Conservation (phyloP, 192 early-diverging fungal species). For the Jimgerdemannia lactiflua region DNA sequence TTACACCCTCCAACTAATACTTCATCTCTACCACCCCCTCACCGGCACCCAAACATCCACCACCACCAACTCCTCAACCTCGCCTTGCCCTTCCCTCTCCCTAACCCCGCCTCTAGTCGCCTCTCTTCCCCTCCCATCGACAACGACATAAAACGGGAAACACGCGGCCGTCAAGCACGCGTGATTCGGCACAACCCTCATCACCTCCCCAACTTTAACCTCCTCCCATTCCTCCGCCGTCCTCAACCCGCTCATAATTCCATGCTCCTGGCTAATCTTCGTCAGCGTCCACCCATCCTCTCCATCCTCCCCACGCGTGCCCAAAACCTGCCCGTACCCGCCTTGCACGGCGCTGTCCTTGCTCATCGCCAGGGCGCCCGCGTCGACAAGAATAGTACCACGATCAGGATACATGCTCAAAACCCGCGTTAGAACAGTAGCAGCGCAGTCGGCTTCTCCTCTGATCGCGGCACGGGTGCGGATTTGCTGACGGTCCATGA, state of each 20-base stretch:
- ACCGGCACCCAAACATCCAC: constrained; percentile 34
- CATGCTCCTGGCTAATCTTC: constrained; percentile 31
- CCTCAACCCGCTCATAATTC: constrained; percentile 19
- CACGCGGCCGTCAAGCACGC: constrained; percentile 28
- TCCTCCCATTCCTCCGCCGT: constrained; percentile 1
- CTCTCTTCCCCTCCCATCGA: constrained; percentile 17
- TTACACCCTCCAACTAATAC: too few species aligned
- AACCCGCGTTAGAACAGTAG: constrained; percentile 22
- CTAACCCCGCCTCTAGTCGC: neutral
- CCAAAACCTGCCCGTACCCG: constrained; percentile 24
- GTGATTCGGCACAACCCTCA: constrained; percentile 26
- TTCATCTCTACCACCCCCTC: constrained; percentile 25
- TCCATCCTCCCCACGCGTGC: constrained; percentile 1
- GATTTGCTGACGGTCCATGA: constrained; percentile 30
- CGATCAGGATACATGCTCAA: constrained; percentile 24
- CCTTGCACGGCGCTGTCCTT: constrained; percentile 32
- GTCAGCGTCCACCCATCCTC: neutral
- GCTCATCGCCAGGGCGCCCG: constrained; percentile 27
- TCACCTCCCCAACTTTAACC: constrained; percentile 16
- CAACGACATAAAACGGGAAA: constrained; percentile 23
- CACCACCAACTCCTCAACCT: constrained; percentile 5
- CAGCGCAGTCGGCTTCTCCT: constrained; percentile 11
- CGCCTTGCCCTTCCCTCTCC: neutral
- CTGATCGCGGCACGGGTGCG: constrained; percentile 9
- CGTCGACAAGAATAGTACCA: constrained; percentile 24